phyloP scores from a whole-genome alignment of 139 green algal species.

The Haematococcus lacustris region DNA sequence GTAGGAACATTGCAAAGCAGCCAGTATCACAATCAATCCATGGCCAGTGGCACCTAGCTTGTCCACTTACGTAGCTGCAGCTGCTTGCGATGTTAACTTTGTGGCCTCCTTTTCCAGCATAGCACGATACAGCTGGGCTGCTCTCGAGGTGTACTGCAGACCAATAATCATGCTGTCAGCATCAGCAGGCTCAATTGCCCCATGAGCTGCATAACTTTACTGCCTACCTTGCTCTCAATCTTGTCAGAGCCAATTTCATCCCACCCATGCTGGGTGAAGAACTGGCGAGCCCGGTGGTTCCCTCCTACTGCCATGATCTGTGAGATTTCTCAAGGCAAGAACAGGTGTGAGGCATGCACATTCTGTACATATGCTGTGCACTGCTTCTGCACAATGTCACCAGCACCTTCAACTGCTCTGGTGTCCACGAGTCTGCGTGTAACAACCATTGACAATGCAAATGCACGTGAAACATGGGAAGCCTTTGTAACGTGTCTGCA shows the following conservation, averaged over 20 bases:
- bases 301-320: constrained; percentile 81
- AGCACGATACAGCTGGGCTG: constrained; percentile 83
- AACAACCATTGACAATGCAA: no score
- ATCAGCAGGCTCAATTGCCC: no score
- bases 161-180: no score
- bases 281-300: constrained; percentile 80
- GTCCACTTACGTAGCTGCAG: no score
- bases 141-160: constrained; percentile 84
- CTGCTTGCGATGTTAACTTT: constrained; percentile 29
- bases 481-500: no score
- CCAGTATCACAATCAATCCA: no score
- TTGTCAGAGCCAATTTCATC: constrained; percentile 82
- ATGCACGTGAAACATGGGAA: no score
- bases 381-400: background rate
- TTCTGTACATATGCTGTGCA: no score
- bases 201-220: no score
- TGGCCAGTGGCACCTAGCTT: no score
- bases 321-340: background rate
- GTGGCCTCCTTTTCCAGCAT: constrained; percentile 83
- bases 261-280: constrained; percentile 99
- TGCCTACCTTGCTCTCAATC: constrained; percentile 82
- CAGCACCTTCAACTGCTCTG: constrained; percentile 86
- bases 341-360: no score
- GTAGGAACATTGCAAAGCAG: no score
- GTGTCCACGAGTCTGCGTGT: constrained; percentile 76